Conservation (phyloP, 345 rosid species). For the Abelmoschus esculentus region DNA sequence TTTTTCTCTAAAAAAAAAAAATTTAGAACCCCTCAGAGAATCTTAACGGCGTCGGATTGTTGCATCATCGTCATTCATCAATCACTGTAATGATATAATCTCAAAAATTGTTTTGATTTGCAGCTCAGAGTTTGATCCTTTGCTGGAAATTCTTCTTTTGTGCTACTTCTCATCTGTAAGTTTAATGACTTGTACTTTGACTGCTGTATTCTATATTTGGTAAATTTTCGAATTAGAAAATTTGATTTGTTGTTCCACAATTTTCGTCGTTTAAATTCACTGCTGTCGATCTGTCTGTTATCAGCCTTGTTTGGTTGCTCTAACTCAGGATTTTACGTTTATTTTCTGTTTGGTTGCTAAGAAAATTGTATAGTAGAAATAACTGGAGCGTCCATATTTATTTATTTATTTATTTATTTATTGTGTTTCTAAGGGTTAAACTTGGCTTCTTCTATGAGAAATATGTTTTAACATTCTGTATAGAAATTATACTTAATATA, state of each 20-base stretch:
- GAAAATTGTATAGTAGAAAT: constrained; percentile 3
- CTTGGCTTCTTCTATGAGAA: neutral
- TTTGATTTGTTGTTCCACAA: neutral
- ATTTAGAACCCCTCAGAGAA: constrained; percentile 14
- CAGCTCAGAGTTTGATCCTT: constrained; percentile 7
- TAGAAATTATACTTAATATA: neutral
- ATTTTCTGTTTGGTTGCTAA: constrained; percentile 10
- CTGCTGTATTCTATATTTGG: neutral
- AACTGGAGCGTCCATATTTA: neutral
- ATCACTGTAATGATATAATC: neutral
- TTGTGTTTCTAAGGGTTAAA: neutral
- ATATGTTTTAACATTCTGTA: neutral
- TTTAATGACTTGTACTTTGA: constrained; percentile 13
- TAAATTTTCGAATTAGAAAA: neutral
- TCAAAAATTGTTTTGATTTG: neutral
- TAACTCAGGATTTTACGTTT: neutral
- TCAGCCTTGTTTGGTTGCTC: neutral
- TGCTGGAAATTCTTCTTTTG: neutral
- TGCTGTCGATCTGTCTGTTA: neutral
- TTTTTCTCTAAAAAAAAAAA: neutral
- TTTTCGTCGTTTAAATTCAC: constrained; percentile 3
- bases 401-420: neutral
- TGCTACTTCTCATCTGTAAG: constrained; percentile 22
- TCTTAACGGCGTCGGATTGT: constrained; percentile 3
- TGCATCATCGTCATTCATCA: neutral